These are phyloP conservation scores for Raffaelea deltoideospora DNA, from an alignment of 2,329 filamentous ascomycete species.

Conservation along the genomic window DNA sequence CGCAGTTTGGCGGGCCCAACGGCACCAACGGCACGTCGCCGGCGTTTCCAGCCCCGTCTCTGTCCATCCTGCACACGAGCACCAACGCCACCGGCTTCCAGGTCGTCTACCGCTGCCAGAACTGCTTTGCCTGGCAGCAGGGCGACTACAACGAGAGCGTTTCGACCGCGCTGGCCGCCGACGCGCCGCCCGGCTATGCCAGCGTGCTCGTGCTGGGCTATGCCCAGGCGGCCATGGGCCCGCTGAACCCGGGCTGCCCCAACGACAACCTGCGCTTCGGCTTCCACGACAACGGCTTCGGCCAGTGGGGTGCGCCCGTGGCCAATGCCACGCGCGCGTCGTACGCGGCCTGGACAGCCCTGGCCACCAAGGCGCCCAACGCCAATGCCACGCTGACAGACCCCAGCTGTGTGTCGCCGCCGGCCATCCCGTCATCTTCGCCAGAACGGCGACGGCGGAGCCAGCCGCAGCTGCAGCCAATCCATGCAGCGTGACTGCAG, in stretches of 20 bases:
- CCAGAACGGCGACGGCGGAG: too few species aligned
- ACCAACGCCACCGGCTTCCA: slow-evolving; percentile 43
- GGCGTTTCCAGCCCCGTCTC: slow-evolving; percentile 3
- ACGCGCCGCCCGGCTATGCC: too few species aligned
- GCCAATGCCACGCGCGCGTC: slow-evolving; percentile 2
- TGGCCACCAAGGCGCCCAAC: slow-evolving; percentile 9
- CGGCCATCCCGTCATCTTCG: too few species aligned
- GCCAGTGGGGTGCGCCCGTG: slow-evolving; percentile 5
- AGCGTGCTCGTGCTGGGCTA: slow-evolving; percentile 34
- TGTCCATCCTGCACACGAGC: slow-evolving; percentile 43
- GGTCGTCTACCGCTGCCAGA: slow-evolving; percentile 49
- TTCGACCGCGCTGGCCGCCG: slow-evolving; percentile 23
- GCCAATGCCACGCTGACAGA: not conserved
- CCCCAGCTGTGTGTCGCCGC: too few species aligned
- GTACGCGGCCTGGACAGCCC: slow-evolving; percentile 5
- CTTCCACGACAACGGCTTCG: slow-evolving; percentile 12
- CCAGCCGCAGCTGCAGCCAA: too few species aligned
- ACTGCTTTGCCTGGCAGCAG: slow-evolving; percentile 38
- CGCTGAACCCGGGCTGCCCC: slow-evolving; percentile 4
- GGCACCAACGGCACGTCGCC: slow-evolving; percentile 3
- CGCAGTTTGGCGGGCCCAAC: slow-evolving; percentile 33
- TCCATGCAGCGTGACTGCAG: too few species aligned
- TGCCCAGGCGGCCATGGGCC: slow-evolving; percentile 30
- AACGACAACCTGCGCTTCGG: slow-evolving; percentile 3
- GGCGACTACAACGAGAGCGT: slow-evolving; percentile 26